Evolutionary conservation across 1,284 basidiomycete genomes (phyloP).

Genomic region (Cryptococcus amylolentus): DNA sequence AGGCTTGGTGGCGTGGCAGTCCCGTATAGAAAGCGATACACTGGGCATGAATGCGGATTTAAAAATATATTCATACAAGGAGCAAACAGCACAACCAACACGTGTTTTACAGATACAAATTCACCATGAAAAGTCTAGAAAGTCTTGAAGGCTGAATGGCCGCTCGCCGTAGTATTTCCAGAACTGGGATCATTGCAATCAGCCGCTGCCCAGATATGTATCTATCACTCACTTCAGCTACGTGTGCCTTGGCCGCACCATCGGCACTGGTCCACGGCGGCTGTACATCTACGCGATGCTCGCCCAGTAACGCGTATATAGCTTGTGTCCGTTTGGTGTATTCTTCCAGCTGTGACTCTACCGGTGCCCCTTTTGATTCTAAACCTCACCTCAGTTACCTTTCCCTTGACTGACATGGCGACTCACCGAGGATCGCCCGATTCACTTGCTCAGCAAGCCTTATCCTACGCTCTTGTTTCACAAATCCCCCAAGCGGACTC

Average conservation of each 20-base stretch:
- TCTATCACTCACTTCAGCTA: conserved; percentile 20
- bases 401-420: neutral
- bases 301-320: conserved; percentile 26
- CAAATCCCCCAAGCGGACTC: conserved; percentile 42
- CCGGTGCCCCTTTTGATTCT: conserved; percentile 23
- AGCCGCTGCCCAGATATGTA: neutral
- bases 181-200: conserved; percentile 9
- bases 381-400: neutral
- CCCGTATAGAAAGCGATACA: no score
- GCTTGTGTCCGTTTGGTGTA: conserved; percentile 29
- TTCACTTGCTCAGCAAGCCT: conserved; percentile 47
- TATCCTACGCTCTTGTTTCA: conserved; percentile 43
- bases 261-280: conserved; percentile 32
- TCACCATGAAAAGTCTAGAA: neutral
- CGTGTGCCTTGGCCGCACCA: conserved; percentile 21
- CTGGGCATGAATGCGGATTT: no score
- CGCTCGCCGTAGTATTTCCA: conserved; percentile 14
- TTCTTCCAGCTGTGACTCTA: conserved; percentile 30
- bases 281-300: conserved; percentile 28
- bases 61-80: neutral
- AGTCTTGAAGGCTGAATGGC: conserved; percentile 19
- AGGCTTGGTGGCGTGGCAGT: neutral
- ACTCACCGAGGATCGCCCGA: conserved; percentile 46
- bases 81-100: neutral
- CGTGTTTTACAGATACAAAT: neutral